Base-by-base conservation (phyloP, 495 filamentous ascomycete species). In the Durotheca rogersii region DNA sequence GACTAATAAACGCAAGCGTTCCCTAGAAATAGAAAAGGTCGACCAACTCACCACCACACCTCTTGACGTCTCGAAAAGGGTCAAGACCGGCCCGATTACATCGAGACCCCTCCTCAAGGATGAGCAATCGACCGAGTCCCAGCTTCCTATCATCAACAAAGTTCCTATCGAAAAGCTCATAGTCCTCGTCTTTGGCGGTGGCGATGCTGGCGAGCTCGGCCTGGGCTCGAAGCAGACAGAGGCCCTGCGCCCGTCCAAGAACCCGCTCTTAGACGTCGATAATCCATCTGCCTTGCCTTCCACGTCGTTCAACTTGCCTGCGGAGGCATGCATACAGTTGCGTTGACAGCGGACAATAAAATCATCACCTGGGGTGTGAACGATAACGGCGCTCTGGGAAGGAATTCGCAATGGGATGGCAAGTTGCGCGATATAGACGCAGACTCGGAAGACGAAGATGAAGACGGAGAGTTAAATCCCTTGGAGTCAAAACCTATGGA, bases 351-450 rank as follows among this genome's bases (percentile, higher is more conserved):
- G 11, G 75, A 81, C 46, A 79, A 79, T 58, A 68, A 73, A 51
- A 78, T 83, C 43, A 61, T 79, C 33, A 79, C 78, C 2, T 83
- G 80, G 80, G 80, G 80, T 45, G 78, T 81, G 30, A 83, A 83
- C 52, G 76, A 81, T 47, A 65, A 79, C 37, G 70, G 73, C 27
- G 79, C 81, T 16, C 70, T 83, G 21, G 80, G 81, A 6, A 67
- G 80, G 34, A 70, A 79, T 44, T 78, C 81, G 1, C 59, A 61
- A 20, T 72, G 71, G 30, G 78, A 82, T 1, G 81, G 79, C 20
- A 82, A 81, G 27, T 71, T 87, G 51, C 80, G 76, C 48, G 82
- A 89, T 46, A 75, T 85, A 10, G 79, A 83, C 18, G 80, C 74
- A 27, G 62, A 67, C 15, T 72, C 73, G 12, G 72, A 72, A 14